Percentiles rank a stretch among this genome's conserved stretches.
phyloP scores from a whole-genome alignment of 176 grass and related monocot species.

The Microstegium vimineum region DNA sequence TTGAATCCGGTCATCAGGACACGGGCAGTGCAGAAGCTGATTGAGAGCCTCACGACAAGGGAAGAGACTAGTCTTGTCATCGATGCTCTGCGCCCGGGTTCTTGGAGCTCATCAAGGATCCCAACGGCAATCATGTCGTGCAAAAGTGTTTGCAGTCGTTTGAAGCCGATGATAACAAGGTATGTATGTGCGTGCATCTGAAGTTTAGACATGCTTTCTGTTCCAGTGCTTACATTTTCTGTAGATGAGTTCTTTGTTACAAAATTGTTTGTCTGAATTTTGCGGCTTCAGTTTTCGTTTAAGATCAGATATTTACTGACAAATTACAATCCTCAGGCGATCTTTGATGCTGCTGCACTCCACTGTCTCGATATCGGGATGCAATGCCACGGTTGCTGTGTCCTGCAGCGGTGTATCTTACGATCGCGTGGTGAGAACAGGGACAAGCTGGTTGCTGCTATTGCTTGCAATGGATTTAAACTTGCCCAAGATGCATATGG shows the following conservation, averaged over 20 bases:
- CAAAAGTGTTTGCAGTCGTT: slow-evolving; percentile 69
- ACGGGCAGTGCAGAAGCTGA: slow-evolving; percentile 77
- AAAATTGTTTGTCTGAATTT: slow-evolving; percentile 10
- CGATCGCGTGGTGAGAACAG: slow-evolving; percentile 53
- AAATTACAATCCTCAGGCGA: slow-evolving; percentile 38
- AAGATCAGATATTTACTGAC: neutral
- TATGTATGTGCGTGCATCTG: neutral
- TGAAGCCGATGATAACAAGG: slow-evolving; percentile 68
- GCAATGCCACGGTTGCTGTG: slow-evolving; percentile 85
- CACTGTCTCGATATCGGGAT: slow-evolving; percentile 78
- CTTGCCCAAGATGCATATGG: slow-evolving; percentile 86
- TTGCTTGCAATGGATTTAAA: slow-evolving; percentile 60
- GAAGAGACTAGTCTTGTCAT: slow-evolving; percentile 59
- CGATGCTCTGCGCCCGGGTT: slow-evolving; percentile 43
- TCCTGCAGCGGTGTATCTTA: slow-evolving; percentile 72
- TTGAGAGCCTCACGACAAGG: slow-evolving; percentile 56
- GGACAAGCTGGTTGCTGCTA: slow-evolving; percentile 61
- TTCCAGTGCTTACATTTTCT: neutral
- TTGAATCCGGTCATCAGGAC: slow-evolving; percentile 40
- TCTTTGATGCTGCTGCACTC: slow-evolving; percentile 71
- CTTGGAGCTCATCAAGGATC: slow-evolving; percentile 76
- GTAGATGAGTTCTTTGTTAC: neutral
- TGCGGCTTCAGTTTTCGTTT: neutral
- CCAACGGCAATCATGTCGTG: slow-evolving; percentile 84
- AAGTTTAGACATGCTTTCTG: neutral